These are phyloP conservation scores for Ceriops zippeliana DNA, from an alignment of 345 rosid genomes.

Conservation along the genomic window DNA sequence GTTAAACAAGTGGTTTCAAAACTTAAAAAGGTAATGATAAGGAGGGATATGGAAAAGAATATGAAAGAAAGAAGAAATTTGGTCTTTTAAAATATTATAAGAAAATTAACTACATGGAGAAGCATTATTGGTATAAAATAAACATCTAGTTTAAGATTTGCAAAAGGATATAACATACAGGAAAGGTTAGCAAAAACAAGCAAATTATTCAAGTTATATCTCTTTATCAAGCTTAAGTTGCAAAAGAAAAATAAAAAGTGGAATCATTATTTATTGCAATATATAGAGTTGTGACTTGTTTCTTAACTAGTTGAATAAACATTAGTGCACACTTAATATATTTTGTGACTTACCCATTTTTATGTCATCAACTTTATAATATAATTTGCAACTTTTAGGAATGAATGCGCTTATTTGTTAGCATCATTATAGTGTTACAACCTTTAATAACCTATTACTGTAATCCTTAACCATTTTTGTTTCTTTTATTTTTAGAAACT, in stretches of 20 bases:
- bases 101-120: background rate
- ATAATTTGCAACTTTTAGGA: background rate
- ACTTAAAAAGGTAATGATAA: too few species aligned
- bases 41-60: too few species aligned
- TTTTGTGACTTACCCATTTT: background rate
- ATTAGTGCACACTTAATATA: background rate
- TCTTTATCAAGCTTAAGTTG: background rate
- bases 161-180: background rate
- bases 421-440: background rate
- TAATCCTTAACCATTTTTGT: too few species aligned
- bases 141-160: background rate
- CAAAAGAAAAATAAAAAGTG: background rate
- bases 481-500: too few species aligned
- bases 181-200: background rate
- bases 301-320: background rate
- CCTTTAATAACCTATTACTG: too few species aligned
- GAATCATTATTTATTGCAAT: background rate
- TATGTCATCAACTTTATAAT: background rate
- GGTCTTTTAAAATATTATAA: background rate
- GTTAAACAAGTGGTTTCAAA: background rate
- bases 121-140: background rate
- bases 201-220: rapidly evolving
- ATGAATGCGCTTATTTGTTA: background rate
- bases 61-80: background rate
- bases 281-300: too few species aligned